Evolutionary conservation across 257 asterid genomes (phyloP), one percentile per base, ranked within the genome.

Genomic region (Lavandula angustifolia): DNA sequence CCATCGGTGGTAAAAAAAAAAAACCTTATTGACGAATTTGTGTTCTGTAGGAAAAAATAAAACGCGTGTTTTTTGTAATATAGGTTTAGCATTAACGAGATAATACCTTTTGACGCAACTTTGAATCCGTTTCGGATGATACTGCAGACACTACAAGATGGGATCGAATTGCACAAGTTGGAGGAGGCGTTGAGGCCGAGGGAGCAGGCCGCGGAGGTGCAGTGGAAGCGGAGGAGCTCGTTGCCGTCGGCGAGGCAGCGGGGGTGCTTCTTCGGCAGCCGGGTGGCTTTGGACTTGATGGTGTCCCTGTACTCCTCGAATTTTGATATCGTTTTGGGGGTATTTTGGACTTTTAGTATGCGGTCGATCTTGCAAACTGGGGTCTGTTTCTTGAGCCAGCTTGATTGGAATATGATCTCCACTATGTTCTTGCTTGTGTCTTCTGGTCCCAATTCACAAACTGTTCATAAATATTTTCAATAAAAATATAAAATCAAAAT

Each of bases 381-480:
- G 53, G 77, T 66, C 61, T 80, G 84, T 64, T 82, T 89, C 79
- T 76, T 89, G 17, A 87, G 85, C 96, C 96, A 89, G 66, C 96
- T 89, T 71, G 96, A 89, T 69, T 89, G 96, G 71, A 89, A 89
- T 78, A 89, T 89, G 64, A 89, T 89, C 82, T 89, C 96, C 76
- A 89, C 95, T 68, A 89, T 87, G 94, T 89, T 87, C 82, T 84
- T 87, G 90, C 96, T 87, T 56, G 96, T 87, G 73, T 89, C 96
- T 56, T 89, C 95, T 0, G 89, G 81, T 48, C 91, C 95, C 84
- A 89, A 44, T 62, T 89, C 96, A 51, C 83, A 79, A 35, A 89
- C 96, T 89, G 80, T 4, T n/a, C n/a, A n/a, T n/a, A n/a, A n/a
- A n/a, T n/a, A n/a, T n/a, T n/a, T n/a, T n/a, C n/a, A n/a, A n/a